Base-by-base conservation (phyloP, 768 basidiomycete genomes). In the Amanita pseudoporphyria region DNA sequence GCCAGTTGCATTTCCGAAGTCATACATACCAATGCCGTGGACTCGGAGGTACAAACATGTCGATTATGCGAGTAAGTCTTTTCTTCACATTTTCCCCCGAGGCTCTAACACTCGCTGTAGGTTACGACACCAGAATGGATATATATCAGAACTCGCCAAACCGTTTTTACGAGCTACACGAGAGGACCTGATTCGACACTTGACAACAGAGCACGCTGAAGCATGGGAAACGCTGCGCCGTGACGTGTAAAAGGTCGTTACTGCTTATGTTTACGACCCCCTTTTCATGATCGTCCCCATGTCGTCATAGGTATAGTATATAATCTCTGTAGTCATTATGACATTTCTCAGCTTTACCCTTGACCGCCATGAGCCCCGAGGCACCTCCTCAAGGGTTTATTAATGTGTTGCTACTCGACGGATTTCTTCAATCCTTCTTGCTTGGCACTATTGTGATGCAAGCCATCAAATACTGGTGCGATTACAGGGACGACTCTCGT, bases 51-150 rank as follows among this genome's bases (percentile, higher is more conserved):
- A 35, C 56, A 66, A 32, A 67, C 65, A 36, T 82, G 81, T 51
- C 64, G 58, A 43, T 63, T 79, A 31, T 83, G 81, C 73, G 55
- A 64, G 81, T 79, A 47, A 61, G 79, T 69, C 44, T 26, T 53
- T 28, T 30, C 26, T 36, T 21, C n/a, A 6, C 13, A 6, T 22
- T 16, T n/a, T 31, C 9, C 18, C 40, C 18, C 42, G 45, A 41
- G 12, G 21, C 36, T 31, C 16, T 45, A 37, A 45, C 38, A n/a
- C 28, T 5, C 16, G 42, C 47, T 47, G 3, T 49, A 76, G 76
- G 14, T 55, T 61, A 35, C 71, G 74, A 21, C 67, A 65, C 49
- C 47, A 58, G 3, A 49, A 54, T 33, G 66, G 68, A 13, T 55
- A 60, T 28, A 51, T 57, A 2, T 47, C 54, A 1, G 61, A 64